A percentile compares a stretch with the other conserved stretches of the same genome.
phyloP scores from a whole-genome alignment of 192 early-diverging fungal species.

The Glomus cerebriforme region DNA sequence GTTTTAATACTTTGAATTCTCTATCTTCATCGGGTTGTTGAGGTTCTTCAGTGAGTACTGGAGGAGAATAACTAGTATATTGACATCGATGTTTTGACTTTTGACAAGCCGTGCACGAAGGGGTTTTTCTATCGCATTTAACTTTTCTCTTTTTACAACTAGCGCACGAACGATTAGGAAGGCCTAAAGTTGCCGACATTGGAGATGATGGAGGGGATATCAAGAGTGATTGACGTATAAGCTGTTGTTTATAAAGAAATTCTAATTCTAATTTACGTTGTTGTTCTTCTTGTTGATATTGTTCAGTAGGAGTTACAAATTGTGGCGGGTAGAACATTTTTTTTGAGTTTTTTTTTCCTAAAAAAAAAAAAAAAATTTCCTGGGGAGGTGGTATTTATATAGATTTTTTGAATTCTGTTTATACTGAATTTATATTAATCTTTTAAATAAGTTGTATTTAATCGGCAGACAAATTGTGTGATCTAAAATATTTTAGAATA shows the following conservation, averaged over 20 bases:
- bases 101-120: slow-evolving; percentile 17
- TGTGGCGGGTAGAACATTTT: neutral
- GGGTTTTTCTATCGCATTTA: slow-evolving; percentile 30
- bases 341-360: neutral
- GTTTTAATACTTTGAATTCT: neutral
- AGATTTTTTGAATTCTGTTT: neutral
- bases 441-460: too few relatives aligned
- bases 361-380: neutral
- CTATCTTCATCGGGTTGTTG: neutral
- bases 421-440: too few relatives aligned
- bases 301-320: neutral
- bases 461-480: too few relatives aligned
- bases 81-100: slow-evolving; percentile 25
- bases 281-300: neutral
- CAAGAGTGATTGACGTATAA: neutral
- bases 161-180: slow-evolving; percentile 25
- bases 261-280: neutral
- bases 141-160: slow-evolving; percentile 28
- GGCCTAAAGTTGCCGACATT: slow-evolving; percentile 3
- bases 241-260: neutral
- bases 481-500: too few relatives aligned
- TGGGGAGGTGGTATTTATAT: neutral
- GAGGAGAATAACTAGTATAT: slow-evolving; percentile 29
- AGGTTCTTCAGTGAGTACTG: neutral
- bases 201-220: neutral